Base-by-base conservation (phyloP, 2,329 filamentous ascomycete species). In the Drechslerella stenobrocha region DNA sequence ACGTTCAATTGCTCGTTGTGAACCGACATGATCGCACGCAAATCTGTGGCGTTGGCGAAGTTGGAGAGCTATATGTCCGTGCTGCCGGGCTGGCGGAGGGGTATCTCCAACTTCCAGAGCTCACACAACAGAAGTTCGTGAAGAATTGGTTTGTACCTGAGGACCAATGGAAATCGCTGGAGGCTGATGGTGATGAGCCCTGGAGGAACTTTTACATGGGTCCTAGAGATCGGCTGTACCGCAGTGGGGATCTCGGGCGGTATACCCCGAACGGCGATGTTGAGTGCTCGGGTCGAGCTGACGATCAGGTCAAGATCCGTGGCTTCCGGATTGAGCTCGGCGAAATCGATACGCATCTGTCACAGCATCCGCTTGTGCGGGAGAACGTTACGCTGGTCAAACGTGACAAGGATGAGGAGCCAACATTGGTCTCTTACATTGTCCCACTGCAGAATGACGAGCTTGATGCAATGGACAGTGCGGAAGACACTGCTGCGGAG, bases 251-350 rank as follows among this genome's bases (percentile, higher is more conserved):
- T 75, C 79, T 98, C 2, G 92, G 92, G 2, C 80, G 85, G 60
- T 91, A 88, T 74, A 83, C 84, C 52, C 80, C 81, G 1, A 81
- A 84, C 44, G 89, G 88, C 32, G 85, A 87, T 70, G 87, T 90
- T 8, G 87, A 88, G 73, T 88, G 85, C 74, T 86, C 87, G 7
- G 92, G 92, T 20, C 82, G 93, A 63, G 85, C 85, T 22, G 92
- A 97, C 74, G 83, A 87, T 71, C 92, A 97, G 75, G 89, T 96
- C 79, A 98, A 97, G 80, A 92, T 97, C 71, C 87, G 93, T 66
- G 92, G 92, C 1, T 97, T 96, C 81, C 83, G 92, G 69, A 95
- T 98, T 72, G 93, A 98, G 78, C 84, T 97, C 45, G 87, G 87
- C 70, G 93, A 97, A 72, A 96, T 97, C 71, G 91, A 97, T 76